Conservation (phyloP, 139 green algal species). For the Chlamydomonas sp. region DNA sequence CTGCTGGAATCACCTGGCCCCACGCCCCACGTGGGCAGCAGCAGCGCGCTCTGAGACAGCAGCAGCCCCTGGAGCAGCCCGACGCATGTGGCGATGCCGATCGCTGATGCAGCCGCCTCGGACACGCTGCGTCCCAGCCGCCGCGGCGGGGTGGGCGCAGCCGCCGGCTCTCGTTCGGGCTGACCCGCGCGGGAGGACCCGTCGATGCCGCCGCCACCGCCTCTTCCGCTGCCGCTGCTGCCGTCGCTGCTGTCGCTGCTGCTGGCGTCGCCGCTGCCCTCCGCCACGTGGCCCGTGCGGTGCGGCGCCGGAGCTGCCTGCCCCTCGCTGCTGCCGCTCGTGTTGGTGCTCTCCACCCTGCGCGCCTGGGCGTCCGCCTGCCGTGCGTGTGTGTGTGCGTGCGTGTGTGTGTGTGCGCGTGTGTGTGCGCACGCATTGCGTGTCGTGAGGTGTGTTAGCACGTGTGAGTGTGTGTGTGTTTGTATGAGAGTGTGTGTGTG, state of each 20-base stretch:
- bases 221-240: not conserved
- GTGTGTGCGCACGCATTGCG: too few relatives aligned
- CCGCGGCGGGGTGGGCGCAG: not conserved
- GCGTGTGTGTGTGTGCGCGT: too few relatives aligned
- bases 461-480: too few relatives aligned
- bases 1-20: too few relatives aligned
- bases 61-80: slow-evolving; percentile 42
- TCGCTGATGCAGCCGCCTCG: slow-evolving; percentile 8
- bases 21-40: slow-evolving; percentile 38
- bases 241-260: not conserved
- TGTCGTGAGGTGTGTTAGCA: too few relatives aligned
- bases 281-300: too few relatives aligned
- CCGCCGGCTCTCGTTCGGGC: not conserved
- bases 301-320: not conserved
- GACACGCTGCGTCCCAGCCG: too few relatives aligned
- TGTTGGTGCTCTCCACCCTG: slow-evolving; percentile 4
- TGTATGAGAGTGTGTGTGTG: too few relatives aligned
- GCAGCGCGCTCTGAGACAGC: slow-evolving; percentile 17
- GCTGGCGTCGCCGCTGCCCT: slow-evolving; percentile 6
- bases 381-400: too few relatives aligned
- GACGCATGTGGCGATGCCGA: slow-evolving; percentile 19
- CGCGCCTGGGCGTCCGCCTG: not conserved
- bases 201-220: too few relatives aligned
- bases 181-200: too few relatives aligned
- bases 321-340: slow-evolving; percentile 9